Evolutionary conservation across 2,329 filamentous ascomycete genomes (phyloP), one percentile per base, ranked within the genome.

Genomic region (Epichloe uncinata): DNA sequence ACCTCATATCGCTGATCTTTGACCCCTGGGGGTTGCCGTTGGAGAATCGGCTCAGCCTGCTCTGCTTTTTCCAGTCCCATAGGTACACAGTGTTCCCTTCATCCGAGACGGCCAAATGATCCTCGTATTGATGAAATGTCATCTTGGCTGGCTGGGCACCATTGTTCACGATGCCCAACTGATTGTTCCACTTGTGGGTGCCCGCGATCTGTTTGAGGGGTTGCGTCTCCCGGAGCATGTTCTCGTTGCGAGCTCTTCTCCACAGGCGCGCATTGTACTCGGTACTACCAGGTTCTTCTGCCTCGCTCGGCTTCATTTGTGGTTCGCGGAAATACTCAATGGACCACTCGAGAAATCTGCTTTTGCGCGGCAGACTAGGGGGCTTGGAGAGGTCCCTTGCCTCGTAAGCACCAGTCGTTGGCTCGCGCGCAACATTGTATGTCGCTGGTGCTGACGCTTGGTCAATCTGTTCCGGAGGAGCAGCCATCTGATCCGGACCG

Each of bases 261-360:
- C 93, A 98, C 2, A 98, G 73, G 15, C 93, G 82, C 62, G 93
- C 85, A 59, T 98, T 98, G 68, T 97, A 98, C 65, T 97, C 90
- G 15, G 87, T 87, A 61, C 89, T 96, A 34, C 93, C 93, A 13
- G 93, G 93, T 62, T 98, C 93, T 59, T 98, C 93, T 22, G 90
- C 87, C 64, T 98, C 93, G 51, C 86, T 90, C 3, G 88, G 84
- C 63, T 93, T 94, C 93, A 98, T 97, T 67, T 98, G 93, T 34
- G 93, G 93, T 65, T 97, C 90, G 33, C 90, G 86, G 74, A 97
- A 98, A 65, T 98, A 97, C 66, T 91, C 91, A 43, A 93, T 89
- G 4, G 90, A 95, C 90, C 91, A 98, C 55, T 95, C 87, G 54
- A 95, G 75, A 66, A 97, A 95, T 8, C 77, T 82, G 63, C 89